Percentiles rank a stretch among this genome's conserved stretches.
phyloP scores from a whole-genome alignment of 176 grass and related monocot species.

The Carex scoparia region DNA sequence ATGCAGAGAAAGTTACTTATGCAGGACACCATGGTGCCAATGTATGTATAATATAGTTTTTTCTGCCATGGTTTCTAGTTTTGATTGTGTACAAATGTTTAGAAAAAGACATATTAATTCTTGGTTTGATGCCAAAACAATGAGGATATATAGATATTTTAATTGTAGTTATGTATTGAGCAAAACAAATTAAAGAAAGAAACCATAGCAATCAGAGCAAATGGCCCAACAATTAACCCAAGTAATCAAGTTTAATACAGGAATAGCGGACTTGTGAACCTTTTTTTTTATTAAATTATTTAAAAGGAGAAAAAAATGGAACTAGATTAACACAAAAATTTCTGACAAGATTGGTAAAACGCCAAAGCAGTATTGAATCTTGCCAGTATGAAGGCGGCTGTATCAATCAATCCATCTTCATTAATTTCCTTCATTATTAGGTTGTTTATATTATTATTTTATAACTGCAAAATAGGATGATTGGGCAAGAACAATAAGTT shows the following conservation, averaged over 20 bases:
- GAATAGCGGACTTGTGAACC: too few species aligned
- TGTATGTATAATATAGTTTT: slow-evolving; percentile 10
- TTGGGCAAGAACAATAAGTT: slow-evolving; percentile 37
- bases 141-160: not conserved
- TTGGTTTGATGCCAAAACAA: not conserved
- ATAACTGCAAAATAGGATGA: slow-evolving; percentile 18
- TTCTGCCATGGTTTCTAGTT: not conserved
- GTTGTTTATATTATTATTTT: not conserved
- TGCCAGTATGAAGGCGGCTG: too few species aligned
- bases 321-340: too few species aligned
- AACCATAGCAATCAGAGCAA: not conserved
- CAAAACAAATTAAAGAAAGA: not conserved
- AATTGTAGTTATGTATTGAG: not conserved
- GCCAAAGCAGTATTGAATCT: too few species aligned
- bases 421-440: not conserved
- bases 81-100: not conserved
- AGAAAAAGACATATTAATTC: not conserved
- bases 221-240: too few species aligned
- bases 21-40: slow-evolving; percentile 29
- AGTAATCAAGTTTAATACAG: not conserved
- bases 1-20: slow-evolving; percentile 41
- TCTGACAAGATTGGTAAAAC: too few species aligned
- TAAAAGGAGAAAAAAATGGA: too few species aligned
- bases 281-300: too few species aligned
- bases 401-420: not conserved